These are phyloP conservation scores for Talaromyces adpressus DNA, from an alignment of 495 filamentous ascomycete species.

Conservation along the genomic window DNA sequence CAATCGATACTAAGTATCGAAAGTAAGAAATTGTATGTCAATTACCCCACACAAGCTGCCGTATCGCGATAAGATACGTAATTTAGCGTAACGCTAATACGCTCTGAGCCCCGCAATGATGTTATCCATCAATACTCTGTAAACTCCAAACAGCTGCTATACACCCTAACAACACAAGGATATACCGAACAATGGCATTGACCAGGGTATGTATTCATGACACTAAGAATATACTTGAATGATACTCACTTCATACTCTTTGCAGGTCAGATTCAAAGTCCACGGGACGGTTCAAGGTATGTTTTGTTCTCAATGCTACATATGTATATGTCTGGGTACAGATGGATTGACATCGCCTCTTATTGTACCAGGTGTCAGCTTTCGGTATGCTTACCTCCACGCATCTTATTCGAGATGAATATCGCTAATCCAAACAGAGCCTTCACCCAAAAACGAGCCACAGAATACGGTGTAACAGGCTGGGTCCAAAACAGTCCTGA, in stretches of 20 bases:
- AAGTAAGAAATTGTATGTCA: neutral
- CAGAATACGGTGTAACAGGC: conserved; percentile 59
- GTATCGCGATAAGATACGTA: neutral
- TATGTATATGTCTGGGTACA: neutral
- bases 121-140: no score
- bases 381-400: conserved; percentile 43
- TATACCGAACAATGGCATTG: neutral
- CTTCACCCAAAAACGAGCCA: conserved; percentile 65
- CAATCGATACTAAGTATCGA: no score
- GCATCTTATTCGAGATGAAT: neutral
- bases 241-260: neutral
- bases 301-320: neutral
- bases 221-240: no score
- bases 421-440: conserved; percentile 36
- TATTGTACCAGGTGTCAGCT: conserved; percentile 55
- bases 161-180: neutral
- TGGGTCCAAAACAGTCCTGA: conserved; percentile 72
- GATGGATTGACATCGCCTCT: neutral
- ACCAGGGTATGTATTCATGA: conserved; percentile 1
- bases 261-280: conserved; percentile 44
- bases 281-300: conserved; percentile 47
- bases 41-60: neutral
- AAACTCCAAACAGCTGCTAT: no score
- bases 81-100: neutral
- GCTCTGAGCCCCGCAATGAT: neutral